Percentiles rank a stretch among this genome's conserved stretches.
Evolutionary conservation across 1,284 basidiomycete genomes (phyloP).

Genomic region (Leccinum pachyderme): DNA sequence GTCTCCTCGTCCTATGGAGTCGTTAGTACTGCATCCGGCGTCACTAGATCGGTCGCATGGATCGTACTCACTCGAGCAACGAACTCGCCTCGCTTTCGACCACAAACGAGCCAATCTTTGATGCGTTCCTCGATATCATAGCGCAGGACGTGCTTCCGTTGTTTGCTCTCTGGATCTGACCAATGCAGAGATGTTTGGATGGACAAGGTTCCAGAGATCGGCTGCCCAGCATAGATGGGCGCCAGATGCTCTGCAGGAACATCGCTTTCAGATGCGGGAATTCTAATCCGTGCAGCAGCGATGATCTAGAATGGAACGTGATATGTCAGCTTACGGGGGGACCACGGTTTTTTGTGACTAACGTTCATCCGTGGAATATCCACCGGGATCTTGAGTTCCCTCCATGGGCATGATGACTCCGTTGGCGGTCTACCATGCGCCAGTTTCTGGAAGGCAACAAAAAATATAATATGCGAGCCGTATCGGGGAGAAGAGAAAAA

Average conservation of each 20-base stretch:
- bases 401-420: slow-evolving; percentile 43
- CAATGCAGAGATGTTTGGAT: slow-evolving; percentile 75
- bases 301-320: slow-evolving; percentile 50
- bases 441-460: slow-evolving; percentile 21
- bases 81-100: slow-evolving; percentile 77
- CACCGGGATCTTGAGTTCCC: slow-evolving; percentile 73
- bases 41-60: not conserved
- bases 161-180: slow-evolving; percentile 49
- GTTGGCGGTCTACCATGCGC: slow-evolving; percentile 12
- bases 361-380: slow-evolving; percentile 81
- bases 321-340: not conserved
- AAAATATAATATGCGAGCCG: not conserved
- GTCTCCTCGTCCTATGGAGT: slow-evolving; percentile 53
- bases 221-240: slow-evolving; percentile 75
- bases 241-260: slow-evolving; percentile 29
- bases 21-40: slow-evolving; percentile 5
- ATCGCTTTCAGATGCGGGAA: slow-evolving; percentile 39
- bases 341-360: slow-evolving; percentile 28
- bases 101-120: slow-evolving; percentile 81
- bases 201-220: slow-evolving; percentile 60
- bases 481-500: not conserved
- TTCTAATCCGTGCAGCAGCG: slow-evolving; percentile 59
- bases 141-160: slow-evolving; percentile 52
- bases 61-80: slow-evolving; percentile 51
- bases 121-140: slow-evolving; percentile 77